Conservation (phyloP, 208 protist species). For the Vickermania ingenoplastis region DNA sequence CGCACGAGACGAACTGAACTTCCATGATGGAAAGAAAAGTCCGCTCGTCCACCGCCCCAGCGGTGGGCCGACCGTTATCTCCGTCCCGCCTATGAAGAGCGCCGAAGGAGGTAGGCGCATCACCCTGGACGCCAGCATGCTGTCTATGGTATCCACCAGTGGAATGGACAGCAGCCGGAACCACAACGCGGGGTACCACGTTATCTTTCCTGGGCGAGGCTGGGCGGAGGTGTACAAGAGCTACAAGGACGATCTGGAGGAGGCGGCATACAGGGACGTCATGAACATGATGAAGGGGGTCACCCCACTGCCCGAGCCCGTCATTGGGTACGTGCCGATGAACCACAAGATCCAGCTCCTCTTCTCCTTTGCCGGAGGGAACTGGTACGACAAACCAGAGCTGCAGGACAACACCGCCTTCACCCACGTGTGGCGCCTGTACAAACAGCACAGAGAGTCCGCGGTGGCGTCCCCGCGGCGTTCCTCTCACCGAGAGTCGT, state of each 20-base stretch:
- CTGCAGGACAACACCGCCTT: not conserved
- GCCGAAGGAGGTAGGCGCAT: too few species aligned
- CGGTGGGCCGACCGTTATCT: not conserved
- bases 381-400: not conserved
- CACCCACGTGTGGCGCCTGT: not conserved
- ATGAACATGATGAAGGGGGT: not conserved
- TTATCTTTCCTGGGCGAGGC: not conserved
- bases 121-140: too few species aligned
- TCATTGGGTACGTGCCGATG: not conserved
- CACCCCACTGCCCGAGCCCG: not conserved
- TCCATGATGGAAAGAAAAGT: not conserved
- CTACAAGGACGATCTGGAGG: not conserved
- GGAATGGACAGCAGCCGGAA: not conserved
- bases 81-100: too few species aligned
- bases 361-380: not conserved
- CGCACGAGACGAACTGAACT: not conserved
- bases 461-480: not conserved
- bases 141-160: too few species aligned
- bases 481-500: not conserved
- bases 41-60: too few species aligned
- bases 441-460: not conserved
- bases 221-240: not conserved
- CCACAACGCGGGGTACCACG: not conserved
- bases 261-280: not conserved
- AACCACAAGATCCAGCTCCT: not conserved